Base-by-base conservation (phyloP, 1,284 basidiomycete species). In the Cerrena zonata region DNA sequence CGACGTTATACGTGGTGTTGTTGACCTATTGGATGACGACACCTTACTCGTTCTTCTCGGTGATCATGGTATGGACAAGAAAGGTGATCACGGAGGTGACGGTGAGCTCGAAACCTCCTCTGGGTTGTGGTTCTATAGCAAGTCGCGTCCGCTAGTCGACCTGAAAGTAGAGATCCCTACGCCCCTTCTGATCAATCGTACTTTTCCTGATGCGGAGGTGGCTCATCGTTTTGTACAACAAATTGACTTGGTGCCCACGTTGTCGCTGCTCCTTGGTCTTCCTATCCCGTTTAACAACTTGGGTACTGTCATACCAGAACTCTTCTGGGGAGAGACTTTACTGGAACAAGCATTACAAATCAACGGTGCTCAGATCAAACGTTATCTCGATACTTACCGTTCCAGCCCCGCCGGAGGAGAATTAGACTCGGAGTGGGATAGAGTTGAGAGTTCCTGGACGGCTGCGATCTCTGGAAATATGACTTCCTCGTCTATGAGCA, bases 271-370 rank as follows among this genome's bases (percentile, higher is more conserved):
- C 5, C 82, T 99, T 11, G 94, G 95, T 21, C 70, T 96, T 2
- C 92, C 94, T 0, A 89, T 99, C 45, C 96, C 96, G 0, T 98
- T 89, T 73, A 97, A 95, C 69, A 97, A 92, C 60, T 84, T 99
- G 13, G 96, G 96, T 0, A 81, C 78, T 1, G 72, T 96, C 52
- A 91, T 99, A 21, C 95, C 95, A 0, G 94, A 99, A 63, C 70
- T 94, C 15, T 98, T 99, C 66, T 65, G 68, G 56, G 10, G 19
- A 22, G 11, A 22, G 4, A 56, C 56, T 3, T 53, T 57, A 7
- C 66, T 67, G 39, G 51, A 73, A 19, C 71, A 71, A 1, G 93
- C 93, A 0, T 76, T 92, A 2, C 68, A 80, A 48, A 69, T 89
- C 50, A 95, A 95, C 58, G 78, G 82, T 0, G 73, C 72, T 13